These are phyloP conservation scores for Kluyveromyces nonfermentans DNA, from an alignment of 805 yeast species.

Conservation along the genomic window DNA sequence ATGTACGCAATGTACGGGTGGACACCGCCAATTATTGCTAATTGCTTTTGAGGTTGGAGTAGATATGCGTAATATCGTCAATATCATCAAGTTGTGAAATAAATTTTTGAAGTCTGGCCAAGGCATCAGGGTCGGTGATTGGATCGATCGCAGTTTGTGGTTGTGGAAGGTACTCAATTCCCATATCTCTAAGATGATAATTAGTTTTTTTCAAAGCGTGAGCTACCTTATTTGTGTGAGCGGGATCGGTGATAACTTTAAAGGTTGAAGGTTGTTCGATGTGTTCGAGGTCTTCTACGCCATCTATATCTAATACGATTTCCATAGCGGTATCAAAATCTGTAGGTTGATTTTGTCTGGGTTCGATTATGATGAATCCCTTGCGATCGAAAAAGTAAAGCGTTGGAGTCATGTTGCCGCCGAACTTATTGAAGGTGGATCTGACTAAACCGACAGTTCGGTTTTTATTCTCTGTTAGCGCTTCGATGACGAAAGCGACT, in stretches of 20 bases:
- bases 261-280: constrained; percentile 22
- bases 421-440: constrained; percentile 61
- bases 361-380: constrained; percentile 58
- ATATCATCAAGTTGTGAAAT: constrained; percentile 56
- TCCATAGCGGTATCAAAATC: constrained; percentile 65
- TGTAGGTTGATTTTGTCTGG: constrained; percentile 21
- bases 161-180: constrained; percentile 57
- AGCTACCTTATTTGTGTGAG: constrained; percentile 53
- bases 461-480: constrained; percentile 80
- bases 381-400: constrained; percentile 65
- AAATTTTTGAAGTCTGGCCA: constrained; percentile 47
- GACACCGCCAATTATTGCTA: too few species aligned
- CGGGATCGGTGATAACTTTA: constrained; percentile 54
- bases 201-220: constrained; percentile 39
- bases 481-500: constrained; percentile 74
- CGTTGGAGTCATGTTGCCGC: constrained; percentile 68
- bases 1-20: too few species aligned
- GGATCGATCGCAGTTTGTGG: constrained; percentile 46
- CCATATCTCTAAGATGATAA: constrained; percentile 59
- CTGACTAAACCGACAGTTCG: constrained; percentile 71
- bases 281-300: constrained; percentile 71
- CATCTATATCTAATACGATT: constrained; percentile 55
- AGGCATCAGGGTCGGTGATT: constrained; percentile 43
- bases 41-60: constrained; percentile 57
- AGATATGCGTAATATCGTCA: constrained; percentile 78